Base-by-base conservation (phyloP, 1,284 basidiomycete species). In the Cerrena zonata region DNA sequence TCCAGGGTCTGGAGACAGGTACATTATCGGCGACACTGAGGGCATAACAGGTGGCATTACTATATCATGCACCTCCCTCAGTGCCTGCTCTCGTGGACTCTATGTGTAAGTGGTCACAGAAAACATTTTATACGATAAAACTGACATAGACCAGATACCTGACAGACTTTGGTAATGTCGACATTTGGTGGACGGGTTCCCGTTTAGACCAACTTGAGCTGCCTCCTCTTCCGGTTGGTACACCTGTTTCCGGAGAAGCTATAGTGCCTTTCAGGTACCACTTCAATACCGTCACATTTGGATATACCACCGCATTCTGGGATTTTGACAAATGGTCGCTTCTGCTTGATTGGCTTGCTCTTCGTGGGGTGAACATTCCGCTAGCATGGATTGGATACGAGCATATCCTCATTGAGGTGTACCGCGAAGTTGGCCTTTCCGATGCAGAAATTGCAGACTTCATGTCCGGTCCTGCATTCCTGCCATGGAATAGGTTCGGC, bases 131-230 rank as follows among this genome's bases (percentile, higher is more conserved):
- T n/a, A n/a, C n/a, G n/a, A n/a, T n/a, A n/a, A n/a, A 43, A 11
- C 19, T 39, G 5, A 36, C 34, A 10, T 36, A 36, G n/a, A 36
- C n/a, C 41, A 74, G 71, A 1, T 73, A 74, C 51, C 58, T 71
- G 23, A 72, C 70, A 0, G 61, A 67, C 30, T 62, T 61, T 42
- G 69, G 65, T 5, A 62, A 65, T 1, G 65, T 72, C 5, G 71
- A 73, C 47, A 74, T 73, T 34, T 74, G 68, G 68, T 73, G 70
- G 72, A 71, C 72, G 1, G 70, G 71, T 3, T 74, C 70, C 7
- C 65, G 71, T 25, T 64, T 73, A 11, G 56, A 60, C 15, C 45
- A 61, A 25, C 61, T 74, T 11, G 62, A 69, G 0, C 0, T 54
- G 2, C 47, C 52, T 24, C 56, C 74, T 5, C 71, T 71, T 0